phyloP scores from a whole-genome alignment of 345 rosid genomes.

The Brassica cretica region DNA sequence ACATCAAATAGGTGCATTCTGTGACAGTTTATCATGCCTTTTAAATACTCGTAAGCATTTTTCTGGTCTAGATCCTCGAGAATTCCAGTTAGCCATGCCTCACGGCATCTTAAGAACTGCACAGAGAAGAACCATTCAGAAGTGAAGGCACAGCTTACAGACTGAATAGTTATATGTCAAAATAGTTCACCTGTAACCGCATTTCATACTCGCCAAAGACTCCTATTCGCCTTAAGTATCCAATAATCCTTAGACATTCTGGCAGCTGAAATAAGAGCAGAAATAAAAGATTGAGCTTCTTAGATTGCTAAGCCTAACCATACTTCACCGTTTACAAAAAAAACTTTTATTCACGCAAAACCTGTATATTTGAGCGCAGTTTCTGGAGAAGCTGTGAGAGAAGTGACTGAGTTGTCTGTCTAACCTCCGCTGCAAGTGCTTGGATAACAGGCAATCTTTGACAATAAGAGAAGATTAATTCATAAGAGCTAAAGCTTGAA shows the following conservation, averaged over 20 bases:
- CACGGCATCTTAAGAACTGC: conserved; percentile 96
- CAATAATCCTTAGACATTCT: conserved; percentile 93
- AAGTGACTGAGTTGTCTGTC: conserved; percentile 93
- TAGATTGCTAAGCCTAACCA: neutral
- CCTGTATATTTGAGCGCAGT: conserved; percentile 94
- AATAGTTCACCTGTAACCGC: conserved; percentile 74
- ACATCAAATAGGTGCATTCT: conserved; percentile 92
- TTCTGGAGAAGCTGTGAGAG: conserved; percentile 89
- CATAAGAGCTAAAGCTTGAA: conserved; percentile 26
- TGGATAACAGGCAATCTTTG: conserved; percentile 82
- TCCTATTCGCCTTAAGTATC: conserved; percentile 91
- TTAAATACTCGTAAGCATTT: conserved; percentile 85
- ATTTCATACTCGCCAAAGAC: conserved; percentile 92
- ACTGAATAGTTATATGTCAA: conserved; percentile 18
- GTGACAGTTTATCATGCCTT: conserved; percentile 89
- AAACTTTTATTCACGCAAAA: conserved; percentile 28
- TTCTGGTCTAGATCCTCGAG: conserved; percentile 92
- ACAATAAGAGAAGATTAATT: conserved; percentile 10
- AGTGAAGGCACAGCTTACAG: conserved; percentile 9
- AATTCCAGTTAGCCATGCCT: conserved; percentile 97
- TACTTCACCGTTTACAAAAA: conserved; percentile 14
- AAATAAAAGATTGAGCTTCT: conserved; percentile 13
- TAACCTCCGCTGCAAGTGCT: conserved; percentile 85
- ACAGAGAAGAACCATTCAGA: conserved; percentile 36
- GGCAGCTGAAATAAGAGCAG: conserved; percentile 62